These are phyloP conservation scores for Colletotrichum orbiculare DNA, from an alignment of 2,329 filamentous ascomycete species.

Conservation along the genomic window DNA sequence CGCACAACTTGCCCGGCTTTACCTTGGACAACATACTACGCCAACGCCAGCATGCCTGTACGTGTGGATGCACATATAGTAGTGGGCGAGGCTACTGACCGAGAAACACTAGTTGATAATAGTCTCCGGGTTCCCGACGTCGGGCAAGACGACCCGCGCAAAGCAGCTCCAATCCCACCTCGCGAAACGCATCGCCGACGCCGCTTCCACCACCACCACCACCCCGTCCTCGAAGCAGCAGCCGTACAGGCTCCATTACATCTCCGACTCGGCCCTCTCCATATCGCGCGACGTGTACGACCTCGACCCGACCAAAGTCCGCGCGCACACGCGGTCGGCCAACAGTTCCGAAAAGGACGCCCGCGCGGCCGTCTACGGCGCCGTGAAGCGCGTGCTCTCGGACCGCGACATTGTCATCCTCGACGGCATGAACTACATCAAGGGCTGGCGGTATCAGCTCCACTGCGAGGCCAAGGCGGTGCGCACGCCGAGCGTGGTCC, in stretches of 20 bases:
- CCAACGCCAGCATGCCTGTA: constrained; percentile 28
- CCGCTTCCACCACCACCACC: constrained; percentile 38
- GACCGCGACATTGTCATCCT: constrained; percentile 81
- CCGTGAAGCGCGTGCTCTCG: constrained; percentile 80
- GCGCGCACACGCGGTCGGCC: constrained; percentile 73
- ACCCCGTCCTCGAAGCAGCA: constrained; percentile 39
- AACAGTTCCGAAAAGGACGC: constrained; percentile 85
- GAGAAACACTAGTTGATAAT: constrained; percentile 71
- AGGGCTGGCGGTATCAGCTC: constrained; percentile 88
- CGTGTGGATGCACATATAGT: too few species aligned
- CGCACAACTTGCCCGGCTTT: neutral
- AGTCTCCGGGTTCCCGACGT: constrained; percentile 74
- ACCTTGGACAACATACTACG: neutral
- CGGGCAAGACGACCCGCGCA: constrained; percentile 75
- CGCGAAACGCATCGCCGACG: constrained; percentile 62
- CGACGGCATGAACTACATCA: constrained; percentile 88
- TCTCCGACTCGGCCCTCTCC: constrained; percentile 78
- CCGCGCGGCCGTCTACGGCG: constrained; percentile 78
- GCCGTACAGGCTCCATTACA: constrained; percentile 75
- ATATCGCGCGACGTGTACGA: constrained; percentile 79
- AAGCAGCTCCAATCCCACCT: constrained; percentile 75
- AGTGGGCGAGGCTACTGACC: neutral
- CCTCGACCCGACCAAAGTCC: constrained; percentile 62
- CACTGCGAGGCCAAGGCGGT: constrained; percentile 87
- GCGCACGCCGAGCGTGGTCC: constrained; percentile 78